Evolutionary conservation across 306 rosid genomes (phyloP), one percentile per base, ranked within the genome.

Genomic region (Corylus americana): DNA sequence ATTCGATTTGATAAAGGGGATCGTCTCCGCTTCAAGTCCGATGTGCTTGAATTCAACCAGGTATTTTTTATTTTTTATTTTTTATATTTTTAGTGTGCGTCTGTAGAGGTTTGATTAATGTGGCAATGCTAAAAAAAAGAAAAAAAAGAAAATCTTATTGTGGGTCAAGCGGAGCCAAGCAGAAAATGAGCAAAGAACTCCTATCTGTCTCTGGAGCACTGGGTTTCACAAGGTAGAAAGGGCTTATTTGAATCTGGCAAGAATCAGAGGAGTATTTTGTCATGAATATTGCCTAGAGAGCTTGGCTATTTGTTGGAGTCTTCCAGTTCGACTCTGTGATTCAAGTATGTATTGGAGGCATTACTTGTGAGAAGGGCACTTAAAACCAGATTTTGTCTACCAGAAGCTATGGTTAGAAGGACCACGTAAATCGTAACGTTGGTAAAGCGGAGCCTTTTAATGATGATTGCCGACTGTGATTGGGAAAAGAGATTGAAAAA

Each of bases 1-100:
- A 91, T 95, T 67, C 86, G 91, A 0, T 92, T 93, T 61, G 98
- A 95, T 82, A 95, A 95, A 87, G 98, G 98, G 62, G 98, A 95
- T 84, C 92, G 97, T 77, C 88, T 89, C 37, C 92, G 98, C 57
- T 95, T 91, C 88, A 92, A 91, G 74, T 91, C 97, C 42, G 98
- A 95, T 82, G 92, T 95, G 45, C 94, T 95, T 79, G 90, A 91
- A 76, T 92, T 95, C 87, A 92, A 91, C 70, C 97, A 92, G 91
- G 98, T 35, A 25, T 16, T 37, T 5, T 2, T 42, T 8, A 51
- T 69, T 74, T 0, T 16, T 72, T 77, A 63, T 55, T 49, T 0
- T 35, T 20, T 12, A 0, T 44, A 3, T 44, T 18, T 22, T 8
- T 5, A 35, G 1, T 58, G 49, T 3, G n/a, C 29, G 7, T 45